Base-by-base conservation (phyloP, 768 basidiomycete species). In the Gloeopeniophorella convolvens region DNA sequence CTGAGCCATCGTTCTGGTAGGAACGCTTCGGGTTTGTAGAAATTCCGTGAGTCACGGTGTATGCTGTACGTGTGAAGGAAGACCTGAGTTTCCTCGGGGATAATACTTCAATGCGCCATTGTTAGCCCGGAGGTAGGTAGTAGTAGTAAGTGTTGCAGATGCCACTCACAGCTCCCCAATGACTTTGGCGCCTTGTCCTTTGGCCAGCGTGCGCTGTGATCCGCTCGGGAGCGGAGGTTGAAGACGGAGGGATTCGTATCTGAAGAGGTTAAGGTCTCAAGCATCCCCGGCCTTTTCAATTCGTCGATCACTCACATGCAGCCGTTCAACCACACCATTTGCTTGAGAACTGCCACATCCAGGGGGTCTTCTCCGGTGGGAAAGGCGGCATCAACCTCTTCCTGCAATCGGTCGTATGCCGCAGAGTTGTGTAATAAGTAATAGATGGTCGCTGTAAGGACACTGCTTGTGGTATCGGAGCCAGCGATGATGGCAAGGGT, bases 1-100 rank as follows among this genome's bases (percentile, higher is more conserved):
- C 27, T 45, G 15, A 44, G 28, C 55, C 55, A 56, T 21, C 55
- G 36, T 35, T 56, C 45, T 5, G 55, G 55, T 4, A 56, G 20
- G 51, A 56, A 56, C 3, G n/a, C 34, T 5, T 56, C 51, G 3
- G 55, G 55, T 2, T 6, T 33, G 32, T 46, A 34, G 41, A 56
- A 56, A 36, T 54, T 39, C 4, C 51, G 51, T 20, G 45, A 15
- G 27, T 56, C 55, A 6, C 51, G 45, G 26, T 56, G 55, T 4
- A 56, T 54, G 32, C 51, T 56, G 23, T 54, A 56, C 0, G 51
- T 56, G 18, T 56, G 55, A 5, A 56, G 40, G 13, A 20, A 23
- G n/a, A 56, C 10, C 32, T 56, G 55, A n/a, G n/a, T n/a, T n/a
- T n/a, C n/a, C n/a, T n/a, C n/a, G n/a, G n/a, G n/a, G n/a, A n/a